A percentile compares a stretch with the other conserved stretches of the same genome.
Conservation (phyloP, 345 rosid genomes). For the Trapa incisa region DNA sequence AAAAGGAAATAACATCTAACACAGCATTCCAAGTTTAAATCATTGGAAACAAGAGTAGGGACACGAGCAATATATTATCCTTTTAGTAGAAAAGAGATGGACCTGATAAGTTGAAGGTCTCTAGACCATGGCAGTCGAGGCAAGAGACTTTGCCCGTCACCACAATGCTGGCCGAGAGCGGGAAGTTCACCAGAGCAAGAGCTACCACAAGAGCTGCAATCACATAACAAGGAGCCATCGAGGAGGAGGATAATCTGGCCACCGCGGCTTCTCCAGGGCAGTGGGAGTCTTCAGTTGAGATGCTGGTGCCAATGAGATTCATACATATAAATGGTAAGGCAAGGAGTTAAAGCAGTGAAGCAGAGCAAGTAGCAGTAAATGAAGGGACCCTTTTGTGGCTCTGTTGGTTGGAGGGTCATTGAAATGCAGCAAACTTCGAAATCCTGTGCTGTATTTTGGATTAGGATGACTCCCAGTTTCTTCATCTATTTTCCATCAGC, state of each 20-base stretch:
- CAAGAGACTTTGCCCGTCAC: slow-evolving; percentile 55
- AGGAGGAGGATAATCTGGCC: too few relatives aligned
- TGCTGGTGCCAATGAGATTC: neutral
- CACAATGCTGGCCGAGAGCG: slow-evolving; percentile 24
- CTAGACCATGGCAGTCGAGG: slow-evolving; percentile 33
- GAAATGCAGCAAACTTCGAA: neutral
- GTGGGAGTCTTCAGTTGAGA: too few relatives aligned
- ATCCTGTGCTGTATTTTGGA: neutral
- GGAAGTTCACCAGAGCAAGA: slow-evolving; percentile 22
- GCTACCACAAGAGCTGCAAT: slow-evolving; percentile 23
- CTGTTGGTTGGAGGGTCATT: neutral
- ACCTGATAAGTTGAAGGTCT: slow-evolving; percentile 52
- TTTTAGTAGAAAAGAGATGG: neutral
- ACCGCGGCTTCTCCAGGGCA: too few relatives aligned
- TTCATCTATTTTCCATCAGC: too few relatives aligned
- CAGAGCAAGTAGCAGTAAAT: neutral
- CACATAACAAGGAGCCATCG: slow-evolving; percentile 3
- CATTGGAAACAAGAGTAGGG: too few relatives aligned
- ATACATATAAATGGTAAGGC: neutral
- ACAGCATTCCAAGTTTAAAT: too few relatives aligned
- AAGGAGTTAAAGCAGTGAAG: neutral
- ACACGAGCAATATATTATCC: too few relatives aligned
- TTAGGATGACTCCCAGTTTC: too few relatives aligned
- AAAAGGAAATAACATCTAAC: too few relatives aligned
- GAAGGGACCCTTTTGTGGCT: neutral